A percentile compares a stretch with the other conserved stretches of the same genome.
Conservation (phyloP, 1,284 basidiomycete genomes). For the Volvariella surrecta region DNA sequence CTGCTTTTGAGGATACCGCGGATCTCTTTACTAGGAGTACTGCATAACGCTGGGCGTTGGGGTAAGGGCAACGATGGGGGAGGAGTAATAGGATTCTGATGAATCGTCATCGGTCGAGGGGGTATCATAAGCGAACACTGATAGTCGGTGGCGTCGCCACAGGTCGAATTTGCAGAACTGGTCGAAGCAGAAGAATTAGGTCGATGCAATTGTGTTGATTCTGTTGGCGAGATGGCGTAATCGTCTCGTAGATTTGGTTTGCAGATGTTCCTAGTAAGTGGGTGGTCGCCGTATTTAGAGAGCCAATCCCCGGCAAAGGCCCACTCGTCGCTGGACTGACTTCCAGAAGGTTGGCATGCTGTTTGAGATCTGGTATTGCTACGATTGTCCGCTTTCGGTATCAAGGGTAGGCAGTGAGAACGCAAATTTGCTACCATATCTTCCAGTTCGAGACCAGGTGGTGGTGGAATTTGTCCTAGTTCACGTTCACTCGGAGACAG, state of each 20-base stretch:
- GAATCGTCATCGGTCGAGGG: constrained; percentile 6
- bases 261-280: constrained; percentile 3
- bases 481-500: constrained; percentile 27
- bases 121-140: constrained; percentile 4
- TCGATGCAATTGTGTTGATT: neutral
- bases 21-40: constrained; percentile 13
- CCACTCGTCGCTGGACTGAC: constrained; percentile 34
- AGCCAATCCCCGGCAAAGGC: constrained; percentile 32
- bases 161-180: neutral
- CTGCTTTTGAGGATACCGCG: constrained; percentile 31
- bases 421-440: constrained; percentile 48
- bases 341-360: constrained; percentile 4
- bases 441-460: constrained; percentile 29
- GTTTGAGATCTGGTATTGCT: constrained; percentile 5
- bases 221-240: too few relatives aligned
- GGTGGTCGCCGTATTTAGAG: constrained; percentile 15
- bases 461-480: constrained; percentile 5
- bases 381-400: constrained; percentile 7
- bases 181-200: neutral
- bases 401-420: constrained; percentile 27
- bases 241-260: neutral
- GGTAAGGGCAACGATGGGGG: constrained; percentile 19
- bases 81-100: constrained; percentile 4
- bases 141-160: constrained; percentile 6
- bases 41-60: constrained; percentile 9